Conservation (phyloP, 805 yeast species). For the Zygosaccharomyces rouxii region DNA sequence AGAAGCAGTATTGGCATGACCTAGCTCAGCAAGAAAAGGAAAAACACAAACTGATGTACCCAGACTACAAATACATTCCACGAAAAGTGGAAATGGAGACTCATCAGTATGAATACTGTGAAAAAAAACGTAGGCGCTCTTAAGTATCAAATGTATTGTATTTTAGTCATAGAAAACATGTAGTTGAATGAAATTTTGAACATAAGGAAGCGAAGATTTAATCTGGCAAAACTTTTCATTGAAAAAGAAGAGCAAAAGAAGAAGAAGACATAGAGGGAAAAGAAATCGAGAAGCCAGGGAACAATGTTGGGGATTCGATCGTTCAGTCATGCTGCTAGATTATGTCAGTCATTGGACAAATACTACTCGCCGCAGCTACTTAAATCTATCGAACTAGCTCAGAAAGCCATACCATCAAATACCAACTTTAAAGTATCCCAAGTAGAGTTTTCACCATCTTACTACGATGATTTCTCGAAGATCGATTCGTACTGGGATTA, state of each 20-base stretch:
- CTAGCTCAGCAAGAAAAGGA: constrained; percentile 81
- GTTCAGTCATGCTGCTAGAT: constrained; percentile 32
- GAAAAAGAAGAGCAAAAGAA: neutral
- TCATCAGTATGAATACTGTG: constrained; percentile 5
- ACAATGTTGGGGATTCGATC: neutral
- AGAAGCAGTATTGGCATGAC: constrained; percentile 74
- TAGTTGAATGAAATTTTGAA: neutral
- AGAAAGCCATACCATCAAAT: constrained; percentile 65
- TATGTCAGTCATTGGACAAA: constrained; percentile 37
- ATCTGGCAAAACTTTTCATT: neutral
- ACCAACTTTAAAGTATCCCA: constrained; percentile 43
- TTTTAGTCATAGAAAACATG: neutral
- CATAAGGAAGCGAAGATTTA: neutral
- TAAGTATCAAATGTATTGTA: neutral
- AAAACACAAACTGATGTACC: constrained; percentile 77
- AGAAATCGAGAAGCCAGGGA: no score
- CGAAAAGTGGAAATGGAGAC: constrained; percentile 8
- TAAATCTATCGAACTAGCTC: constrained; percentile 78
- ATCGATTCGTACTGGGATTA: constrained; percentile 76
- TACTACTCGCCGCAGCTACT: constrained; percentile 80
- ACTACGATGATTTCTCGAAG: constrained; percentile 63
- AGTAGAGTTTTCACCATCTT: constrained; percentile 63
- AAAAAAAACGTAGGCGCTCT: neutral
- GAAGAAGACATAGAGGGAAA: neutral
- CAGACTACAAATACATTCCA: constrained; percentile 82